Evolutionary conservation across 1,139 yeast genomes (phyloP).

Genomic region (Diutina mesorugosa): DNA sequence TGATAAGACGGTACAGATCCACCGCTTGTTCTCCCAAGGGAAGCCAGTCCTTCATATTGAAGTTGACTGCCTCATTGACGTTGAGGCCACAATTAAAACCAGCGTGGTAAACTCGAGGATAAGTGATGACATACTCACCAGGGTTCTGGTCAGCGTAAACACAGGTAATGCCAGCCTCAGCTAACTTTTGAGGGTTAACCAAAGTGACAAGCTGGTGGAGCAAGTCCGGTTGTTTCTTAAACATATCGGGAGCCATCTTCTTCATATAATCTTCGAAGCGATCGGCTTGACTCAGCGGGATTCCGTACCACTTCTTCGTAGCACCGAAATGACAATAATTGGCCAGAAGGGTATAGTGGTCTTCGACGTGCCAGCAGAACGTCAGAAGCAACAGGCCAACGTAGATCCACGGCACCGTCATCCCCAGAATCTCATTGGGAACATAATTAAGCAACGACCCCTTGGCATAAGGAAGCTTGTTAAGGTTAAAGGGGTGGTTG

Average conservation of each 20-base stretch:
- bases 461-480: slow-evolving; percentile 50
- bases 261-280: slow-evolving; percentile 43
- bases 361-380: slow-evolving; percentile 82
- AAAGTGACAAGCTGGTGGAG: slow-evolving; percentile 78
- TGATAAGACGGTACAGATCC: slow-evolving; percentile 38
- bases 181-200: slow-evolving; percentile 50
- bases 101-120: slow-evolving; percentile 69
- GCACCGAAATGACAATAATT: slow-evolving; percentile 69
- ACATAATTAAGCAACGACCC: slow-evolving; percentile 54
- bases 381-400: slow-evolving; percentile 65
- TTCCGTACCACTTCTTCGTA: slow-evolving; percentile 70
- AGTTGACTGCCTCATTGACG: slow-evolving; percentile 72
- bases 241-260: slow-evolving; percentile 65
- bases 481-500: slow-evolving; percentile 54
- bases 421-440: slow-evolving; percentile 56
- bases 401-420: slow-evolving; percentile 78
- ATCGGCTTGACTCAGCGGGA: slow-evolving; percentile 44
- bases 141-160: slow-evolving; percentile 71
- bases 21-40: slow-evolving; percentile 49
- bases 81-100: slow-evolving; percentile 73
- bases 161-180: slow-evolving; percentile 42
- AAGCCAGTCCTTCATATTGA: slow-evolving; percentile 60
- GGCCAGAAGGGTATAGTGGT: slow-evolving; percentile 67
- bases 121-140: slow-evolving; percentile 65
- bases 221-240: slow-evolving; percentile 77